These are phyloP conservation scores for Sporothrix brasiliensis DNA, from an alignment of 2,329 filamentous ascomycete species.

Conservation along the genomic window DNA sequence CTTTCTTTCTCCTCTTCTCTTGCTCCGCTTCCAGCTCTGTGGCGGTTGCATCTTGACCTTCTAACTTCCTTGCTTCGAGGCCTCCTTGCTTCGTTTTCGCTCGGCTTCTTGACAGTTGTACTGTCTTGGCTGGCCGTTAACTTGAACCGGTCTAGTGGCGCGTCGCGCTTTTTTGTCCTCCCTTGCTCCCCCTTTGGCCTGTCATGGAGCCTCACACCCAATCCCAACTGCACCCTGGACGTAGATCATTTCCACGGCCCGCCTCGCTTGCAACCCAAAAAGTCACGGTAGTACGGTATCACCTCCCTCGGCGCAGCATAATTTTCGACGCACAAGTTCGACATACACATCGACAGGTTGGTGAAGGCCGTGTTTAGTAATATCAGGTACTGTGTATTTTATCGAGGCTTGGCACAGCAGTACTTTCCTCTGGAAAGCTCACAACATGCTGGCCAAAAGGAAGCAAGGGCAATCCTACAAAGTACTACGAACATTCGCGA, in stretches of 20 bases:
- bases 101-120: constrained; percentile 12
- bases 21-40: constrained; percentile 1
- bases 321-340: too few relatives aligned
- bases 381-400: too few relatives aligned
- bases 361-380: not conserved
- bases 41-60: not conserved
- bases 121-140: not conserved
- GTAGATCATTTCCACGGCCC: constrained; percentile 30
- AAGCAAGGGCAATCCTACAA: too few relatives aligned
- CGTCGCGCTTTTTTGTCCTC: not conserved
- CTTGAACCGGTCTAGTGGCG: constrained; percentile 9
- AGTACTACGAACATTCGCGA: too few relatives aligned
- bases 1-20: not conserved
- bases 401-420: too few relatives aligned
- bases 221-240: constrained; percentile 27
- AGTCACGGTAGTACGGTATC: too few relatives aligned
- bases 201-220: constrained; percentile 18
- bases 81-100: constrained; percentile 18
- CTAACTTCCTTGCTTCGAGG: not conserved
- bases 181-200: not conserved
- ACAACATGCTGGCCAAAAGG: too few relatives aligned
- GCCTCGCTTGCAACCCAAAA: constrained; percentile 28
- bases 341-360: too few relatives aligned
- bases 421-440: too few relatives aligned
- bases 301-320: too few relatives aligned